Evolutionary conservation across 2,329 filamentous ascomycete species (phyloP).

Genomic region (Fusarium globosum): DNA sequence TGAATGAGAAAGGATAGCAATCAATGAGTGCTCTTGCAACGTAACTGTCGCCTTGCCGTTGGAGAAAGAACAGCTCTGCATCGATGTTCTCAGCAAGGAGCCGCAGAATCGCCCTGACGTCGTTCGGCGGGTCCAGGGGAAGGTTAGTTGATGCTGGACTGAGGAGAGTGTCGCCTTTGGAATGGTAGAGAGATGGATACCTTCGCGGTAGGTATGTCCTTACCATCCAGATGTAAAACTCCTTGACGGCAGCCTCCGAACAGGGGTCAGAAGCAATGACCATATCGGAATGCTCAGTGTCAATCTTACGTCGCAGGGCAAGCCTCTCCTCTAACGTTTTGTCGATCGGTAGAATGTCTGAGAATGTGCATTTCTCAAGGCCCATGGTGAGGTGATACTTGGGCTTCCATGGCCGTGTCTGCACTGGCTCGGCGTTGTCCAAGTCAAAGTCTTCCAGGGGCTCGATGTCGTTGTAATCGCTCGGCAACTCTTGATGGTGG

Average conservation of each 20-base stretch:
- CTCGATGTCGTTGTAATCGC: not conserved
- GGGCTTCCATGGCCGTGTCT: not conserved
- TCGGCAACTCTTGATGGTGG: not conserved
- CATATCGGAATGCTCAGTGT: not conserved
- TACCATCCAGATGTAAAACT: not conserved
- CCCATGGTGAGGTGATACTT: not conserved
- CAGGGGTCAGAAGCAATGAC: not conserved
- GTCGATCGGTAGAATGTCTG: not conserved
- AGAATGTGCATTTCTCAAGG: not conserved
- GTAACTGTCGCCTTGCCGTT: not conserved
- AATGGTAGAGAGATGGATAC: not conserved
- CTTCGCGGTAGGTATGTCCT: not conserved
- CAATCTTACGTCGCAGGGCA: not conserved
- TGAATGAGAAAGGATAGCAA: not conserved
- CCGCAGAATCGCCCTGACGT: rapidly evolving
- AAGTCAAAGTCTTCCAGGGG: not conserved
- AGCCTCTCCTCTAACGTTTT: not conserved
- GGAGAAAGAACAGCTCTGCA: not conserved
- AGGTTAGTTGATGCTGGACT: not conserved
- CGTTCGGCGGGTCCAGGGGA: not conserved
- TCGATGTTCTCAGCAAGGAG: not conserved
- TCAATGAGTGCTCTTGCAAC: not conserved
- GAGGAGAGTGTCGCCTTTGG: rapidly evolving
- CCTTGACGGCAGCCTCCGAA: not conserved
- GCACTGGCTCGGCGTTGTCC: not conserved